Base-by-base conservation (phyloP, 1,284 basidiomycete genomes). In the Pyrrhoderma lamaoense region DNA sequence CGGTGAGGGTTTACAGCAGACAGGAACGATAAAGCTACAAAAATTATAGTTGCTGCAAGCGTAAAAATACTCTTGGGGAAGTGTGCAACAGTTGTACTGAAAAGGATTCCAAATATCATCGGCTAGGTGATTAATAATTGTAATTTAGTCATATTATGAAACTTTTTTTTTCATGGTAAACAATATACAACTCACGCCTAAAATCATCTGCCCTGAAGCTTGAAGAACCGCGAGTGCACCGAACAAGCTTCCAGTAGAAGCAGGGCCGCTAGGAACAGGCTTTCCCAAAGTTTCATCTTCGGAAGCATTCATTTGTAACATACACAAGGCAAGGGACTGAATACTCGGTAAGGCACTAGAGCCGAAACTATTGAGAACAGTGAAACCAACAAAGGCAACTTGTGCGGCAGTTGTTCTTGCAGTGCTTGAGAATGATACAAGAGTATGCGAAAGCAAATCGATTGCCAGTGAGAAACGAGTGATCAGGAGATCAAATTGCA, bases 291-390 rank as follows among this genome's bases (percentile, higher is more conserved):
- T 22, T 16, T 55, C 53, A 42, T 67, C 64, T 11, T 63, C 65
- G 54, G 77, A 61, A 40, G 70, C 68, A 52, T 79, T 70, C 43
- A 73, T 70, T 58, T 86, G 82, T 48, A 82, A 61, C 50, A 84
- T 77, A 60, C 79, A 83, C 34, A 89, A 61, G 13, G 83, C 82
- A 48, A 89, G 68, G 60, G 82, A 85, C 56, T 89, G 83, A 45
- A 77, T 66, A 5, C 82, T 79, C 22, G 87, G 86, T 23, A 75
- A 65, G 21, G 77, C 66, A 2, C 85, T 86, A 9, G 77, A 72
- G 14, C 82, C 81, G 53, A 85, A 66, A 49, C 75, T 73, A 49
- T 73, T 75, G 58, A 87, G 58, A 7, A 73, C 73, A 11, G 80
- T 80, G 18, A 76, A 72, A 3, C 73, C 61, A 3, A 82, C 68